Base-by-base conservation (phyloP, 345 rosid species). In the thale cress (Arabidopsis thaliana) region DNA sequence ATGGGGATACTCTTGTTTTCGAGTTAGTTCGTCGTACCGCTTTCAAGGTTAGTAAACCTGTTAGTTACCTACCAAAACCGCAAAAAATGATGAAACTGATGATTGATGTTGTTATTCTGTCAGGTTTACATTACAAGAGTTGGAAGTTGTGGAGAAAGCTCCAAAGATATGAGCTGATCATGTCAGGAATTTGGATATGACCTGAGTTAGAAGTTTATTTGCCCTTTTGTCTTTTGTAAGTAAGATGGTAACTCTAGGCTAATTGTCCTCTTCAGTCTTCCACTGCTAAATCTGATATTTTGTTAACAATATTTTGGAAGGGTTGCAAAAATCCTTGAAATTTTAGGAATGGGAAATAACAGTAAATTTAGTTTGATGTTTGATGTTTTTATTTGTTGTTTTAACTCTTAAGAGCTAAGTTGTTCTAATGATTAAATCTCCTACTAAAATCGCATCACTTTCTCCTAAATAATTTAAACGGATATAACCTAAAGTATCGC, bases 1-100 rank as follows among this genome's bases (percentile, higher is more conserved):
- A 89, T 76, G 98, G 98, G 30, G 97, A 93, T 83, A 90, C 82
- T 33, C 76, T 93, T 82, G 84, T 90, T 72, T 93, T 90, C 82
- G 93, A 90, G 65, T 78, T 90, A 80, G 74, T 89, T 79, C 86
- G 77, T 58, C 72, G 80, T 74, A 75, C 82, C 76, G 83, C 73
- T 67, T 83, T 93, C 71, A 93, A 90, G 98, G 98, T 93, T 67
- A 20, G 61, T 32, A 62, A 40, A 34, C 38, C 23, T 9, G 2
- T 67, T 56, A 45, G 24, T 8, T 46, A 12, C 74, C 6, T 41
- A 22, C 23, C 37, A 45, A 20, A 36, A 45, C 24, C 10, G n/a
- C 6, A 72, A 62, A 11, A 40, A 72, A 40, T 13, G 16, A 28
- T 44, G 25, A 44, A 64, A 22, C 48, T 65, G 50, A 74, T 65